Evolutionary conservation across 768 basidiomycete species (phyloP), one percentile per base, ranked within the genome.

Genomic region (Macrolepiota dolichaula): DNA sequence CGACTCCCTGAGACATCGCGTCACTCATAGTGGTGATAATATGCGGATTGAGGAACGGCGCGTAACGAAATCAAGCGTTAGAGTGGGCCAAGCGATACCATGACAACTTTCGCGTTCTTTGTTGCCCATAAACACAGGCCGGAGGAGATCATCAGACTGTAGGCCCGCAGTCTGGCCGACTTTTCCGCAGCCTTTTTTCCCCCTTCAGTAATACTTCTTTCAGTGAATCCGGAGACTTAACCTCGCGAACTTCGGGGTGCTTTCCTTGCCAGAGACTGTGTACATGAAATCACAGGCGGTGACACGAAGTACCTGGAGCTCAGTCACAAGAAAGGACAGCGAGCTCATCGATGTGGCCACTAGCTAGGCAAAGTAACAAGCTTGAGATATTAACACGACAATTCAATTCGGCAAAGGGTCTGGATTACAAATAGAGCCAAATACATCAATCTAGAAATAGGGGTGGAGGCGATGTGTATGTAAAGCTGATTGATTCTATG

Each of bases 101-200:
- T 90, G 47, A 98, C 88, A 56, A 98, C 91, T 81, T 98, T 98
- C 1, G 91, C 86, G 67, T 94, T 94, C 75, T 90, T 93, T 2
- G 94, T 97, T 32, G 89, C 94, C 94, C 86, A 96, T 92, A 69
- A 95, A 94, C 1, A 98, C 87, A 0, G 96, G 96, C 51, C 85
- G 80, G 19, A 96, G 81, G 25, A 97, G 80, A 62, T 90, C 89
- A 49, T 90, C 85, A 1, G 92, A 87, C 72, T 92, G 89, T 9
- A 87, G 85, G 90, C 80, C 64, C 88, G 81, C 11, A 96, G 80
- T 25, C 94, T 87, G 1, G 88, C 81, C 1, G 94, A 91, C 72
- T 92, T 94, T 73, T 96, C 94, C 27, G 93, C 91, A 27, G 94
- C 94, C 92, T n/a, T 82, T 50, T 36, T 54, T 22, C 24, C 37